These are phyloP conservation scores for Myxozyma neglecta DNA, from an alignment of 805 yeast genomes.

Conservation along the genomic window DNA sequence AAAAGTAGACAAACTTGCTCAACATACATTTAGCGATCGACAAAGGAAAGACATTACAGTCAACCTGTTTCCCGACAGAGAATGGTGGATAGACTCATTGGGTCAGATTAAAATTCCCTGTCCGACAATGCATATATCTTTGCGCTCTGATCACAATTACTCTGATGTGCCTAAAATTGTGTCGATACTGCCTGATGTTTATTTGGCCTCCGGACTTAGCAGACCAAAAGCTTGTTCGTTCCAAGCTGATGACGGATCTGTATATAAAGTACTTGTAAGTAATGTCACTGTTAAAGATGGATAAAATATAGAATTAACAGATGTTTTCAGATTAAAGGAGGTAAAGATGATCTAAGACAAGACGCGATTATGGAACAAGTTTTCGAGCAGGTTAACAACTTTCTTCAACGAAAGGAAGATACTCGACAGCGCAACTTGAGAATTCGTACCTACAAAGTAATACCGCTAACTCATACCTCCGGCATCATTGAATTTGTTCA, in stretches of 20 bases:
- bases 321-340: constrained; percentile 54
- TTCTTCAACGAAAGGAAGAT: constrained; percentile 56
- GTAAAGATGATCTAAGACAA: constrained; percentile 89
- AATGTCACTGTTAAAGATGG: background rate
- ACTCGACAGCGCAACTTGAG: constrained; percentile 58
- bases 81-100: constrained; percentile 59
- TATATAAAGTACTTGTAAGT: constrained; percentile 56
- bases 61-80: constrained; percentile 40
- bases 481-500: constrained; percentile 91
- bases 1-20: constrained; percentile 44
- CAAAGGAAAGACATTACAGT: constrained; percentile 20
- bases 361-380: constrained; percentile 98
- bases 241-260: constrained; percentile 56
- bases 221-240: constrained; percentile 76
- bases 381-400: constrained; percentile 76
- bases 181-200: constrained; percentile 48
- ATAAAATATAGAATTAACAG: background rate
- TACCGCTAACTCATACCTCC: constrained; percentile 82
- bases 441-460: constrained; percentile 82
- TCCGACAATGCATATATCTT: constrained; percentile 56
- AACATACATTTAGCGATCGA: constrained; percentile 8
- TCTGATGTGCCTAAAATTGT: constrained; percentile 49
- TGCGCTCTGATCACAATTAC: constrained; percentile 51
- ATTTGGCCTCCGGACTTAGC: constrained; percentile 84
- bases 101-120: constrained; percentile 57